A percentile compares a stretch with the other conserved stretches of the same genome.
Evolutionary conservation across 768 basidiomycete species (phyloP).

Genomic region (Gymnopilus dilepis): DNA sequence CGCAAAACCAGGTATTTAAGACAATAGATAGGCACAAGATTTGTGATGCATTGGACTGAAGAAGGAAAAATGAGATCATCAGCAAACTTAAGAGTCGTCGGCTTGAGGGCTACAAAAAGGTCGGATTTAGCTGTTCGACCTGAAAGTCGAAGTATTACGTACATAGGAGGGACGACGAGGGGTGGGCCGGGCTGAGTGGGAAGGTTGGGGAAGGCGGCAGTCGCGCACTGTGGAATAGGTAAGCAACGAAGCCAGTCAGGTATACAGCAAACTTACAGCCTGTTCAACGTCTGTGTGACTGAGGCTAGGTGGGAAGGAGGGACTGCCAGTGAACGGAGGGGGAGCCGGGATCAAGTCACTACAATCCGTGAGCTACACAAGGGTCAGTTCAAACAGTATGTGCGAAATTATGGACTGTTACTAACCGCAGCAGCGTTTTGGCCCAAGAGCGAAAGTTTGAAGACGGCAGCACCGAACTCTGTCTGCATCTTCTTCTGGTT

Average conservation of each 20-base stretch:
- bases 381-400: not conserved
- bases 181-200: slow-evolving; percentile 23
- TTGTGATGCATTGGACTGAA: not conserved
- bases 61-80: not conserved
- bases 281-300: slow-evolving; percentile 25
- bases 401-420: no score
- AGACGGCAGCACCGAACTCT: slow-evolving; percentile 45
- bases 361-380: slow-evolving; percentile 42
- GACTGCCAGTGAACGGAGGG: slow-evolving; percentile 16
- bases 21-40: not conserved
- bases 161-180: slow-evolving; percentile 20
- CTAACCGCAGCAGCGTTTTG: slow-evolving; percentile 33
- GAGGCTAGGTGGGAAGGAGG: slow-evolving; percentile 24
- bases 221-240: slow-evolving; percentile 13
- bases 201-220: slow-evolving; percentile 20
- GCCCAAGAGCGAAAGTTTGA: slow-evolving; percentile 48
- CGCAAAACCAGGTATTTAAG: no score
- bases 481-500: slow-evolving; percentile 38
- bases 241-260: not conserved
- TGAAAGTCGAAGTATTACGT: not conserved
- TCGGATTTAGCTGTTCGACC: not conserved
- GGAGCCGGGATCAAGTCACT: slow-evolving; percentile 47
- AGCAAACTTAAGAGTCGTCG: not conserved
- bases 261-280: slow-evolving; percentile 15
- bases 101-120: not conserved